Evolutionary conservation across 352 stramenopile species (phyloP), one percentile per base, ranked within the genome.

Genomic region (Phytophthora rubi): DNA sequence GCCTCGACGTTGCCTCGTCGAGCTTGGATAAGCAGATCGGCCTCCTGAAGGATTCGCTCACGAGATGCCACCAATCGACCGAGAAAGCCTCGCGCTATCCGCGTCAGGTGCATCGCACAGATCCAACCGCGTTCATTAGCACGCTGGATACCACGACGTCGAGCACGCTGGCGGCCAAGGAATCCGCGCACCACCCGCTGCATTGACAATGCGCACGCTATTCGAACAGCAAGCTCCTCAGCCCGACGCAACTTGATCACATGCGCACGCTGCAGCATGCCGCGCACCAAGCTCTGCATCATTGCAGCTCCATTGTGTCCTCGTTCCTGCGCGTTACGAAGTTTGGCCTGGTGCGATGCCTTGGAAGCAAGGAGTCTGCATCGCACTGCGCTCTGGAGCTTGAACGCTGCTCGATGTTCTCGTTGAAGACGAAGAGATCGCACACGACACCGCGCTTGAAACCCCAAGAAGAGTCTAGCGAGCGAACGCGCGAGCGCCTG

Each of bases 1-100:
- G 70, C 70, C 7, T 83, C 78, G 9, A 88, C 64, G 48, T 90
- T 85, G 0, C 85, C 85, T 13, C 65, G 48, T 4, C 71, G 67
- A 21, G 80, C 79, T 65, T 93, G 83, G 12, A 91, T 72, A 1
- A 93, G 61, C 30, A 93, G 15, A 54, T 93, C 81, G 6, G 33
- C 75, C 48, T 85, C 76, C 30, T 88, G 80, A 0, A 78, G 53
- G 5, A 72, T 26, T 8, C 56, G 54, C 55, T 79, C 71, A 3
- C 70, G 49, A n/a, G 62, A 39, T 1, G 70, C 79, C 7, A 62
- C 39, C 1, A 69, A 65, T 12, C 85, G 62, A 6, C 66, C 80
- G 0, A 93, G 67, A 59, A 91, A 91, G 0, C 83, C 85, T 3
- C 83, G 82, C 0, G 83, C 77, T 42, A 91, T 74, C 0, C 85